Evolutionary conservation across 1,139 yeast species (phyloP), one percentile per base, ranked within the genome.

Genomic region (Saccharomycopsis hybrid): DNA sequence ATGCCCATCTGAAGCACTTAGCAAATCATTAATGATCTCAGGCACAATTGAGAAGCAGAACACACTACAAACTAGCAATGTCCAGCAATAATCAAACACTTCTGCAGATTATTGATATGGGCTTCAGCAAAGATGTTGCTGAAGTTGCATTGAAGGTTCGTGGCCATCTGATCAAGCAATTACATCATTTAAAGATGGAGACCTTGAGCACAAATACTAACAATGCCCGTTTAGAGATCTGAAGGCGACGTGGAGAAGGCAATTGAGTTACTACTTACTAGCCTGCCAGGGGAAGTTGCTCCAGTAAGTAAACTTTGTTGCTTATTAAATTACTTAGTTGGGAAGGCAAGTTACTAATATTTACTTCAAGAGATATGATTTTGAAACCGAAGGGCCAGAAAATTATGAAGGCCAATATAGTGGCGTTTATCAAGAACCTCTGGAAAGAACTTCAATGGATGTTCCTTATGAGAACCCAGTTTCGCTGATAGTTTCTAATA

Each of bases 81-180:
- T 24, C 13, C n/a, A 37, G 41, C 24, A 7, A 18, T 40, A 7
- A 29, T 25, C 13, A 8, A 24, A 33, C 27, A 24, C 11, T 41
- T 7, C 11, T 5, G 41, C 47, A 36, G 47, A 44, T 44, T 25
- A 42, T 36, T 30, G 47, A 44, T 36, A 44, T 44, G 47, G 47
- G 47, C 7, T 44, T 44, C 18, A 44, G 31, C 35, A 43, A 27
- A 25, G 42, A 35, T 5, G 42, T 35, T 8, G 47, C 42, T 25
- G 11, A n/a, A 42, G n/a, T 24, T 35, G 47, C 47, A 5, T 31
- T 44, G 25, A 38, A 44, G 9, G 47, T 44, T 8, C 25, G 47
- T 44, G 32, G 5, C 7, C 5, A 7, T 36, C 8, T 13, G 11
- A 8, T 31, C 35, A 31, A 31, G 18, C 18, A 18, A 18, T 18